These are phyloP conservation scores for Agastache rugosa DNA, from an alignment of 257 asterid species.

Conservation along the genomic window DNA sequence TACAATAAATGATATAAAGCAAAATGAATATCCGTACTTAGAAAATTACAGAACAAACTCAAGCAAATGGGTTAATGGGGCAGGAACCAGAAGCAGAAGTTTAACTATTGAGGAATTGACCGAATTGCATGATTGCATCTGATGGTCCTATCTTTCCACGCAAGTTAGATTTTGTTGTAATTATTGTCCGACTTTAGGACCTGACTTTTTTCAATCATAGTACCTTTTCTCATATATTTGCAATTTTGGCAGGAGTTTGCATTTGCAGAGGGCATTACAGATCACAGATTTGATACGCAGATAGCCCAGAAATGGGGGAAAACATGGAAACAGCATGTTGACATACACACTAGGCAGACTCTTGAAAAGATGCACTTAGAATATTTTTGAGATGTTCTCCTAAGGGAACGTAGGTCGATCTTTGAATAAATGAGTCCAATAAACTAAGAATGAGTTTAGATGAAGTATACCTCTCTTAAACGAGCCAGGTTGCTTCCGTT, in stretches of 20 bases:
- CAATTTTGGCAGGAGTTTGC: not conserved
- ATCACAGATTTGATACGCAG: not conserved
- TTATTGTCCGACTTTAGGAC: not conserved
- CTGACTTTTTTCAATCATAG: not conserved
- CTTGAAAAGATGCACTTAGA: not conserved
- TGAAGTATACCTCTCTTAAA: slow-evolving; percentile 52
- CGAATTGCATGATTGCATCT: not conserved
- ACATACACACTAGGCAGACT: not conserved
- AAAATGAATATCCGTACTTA: not conserved
- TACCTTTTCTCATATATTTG: not conserved
- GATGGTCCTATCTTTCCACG: not conserved
- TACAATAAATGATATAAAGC: not conserved
- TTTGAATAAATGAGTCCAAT: not conserved
- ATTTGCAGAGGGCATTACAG: not conserved
- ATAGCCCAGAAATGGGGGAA: not conserved
- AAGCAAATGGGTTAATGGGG: too few relatives aligned
- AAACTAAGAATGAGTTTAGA: slow-evolving; percentile 11
- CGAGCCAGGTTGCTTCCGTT: slow-evolving; percentile 55
- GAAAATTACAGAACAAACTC: not conserved
- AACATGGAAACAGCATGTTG: not conserved
- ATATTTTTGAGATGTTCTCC: not conserved
- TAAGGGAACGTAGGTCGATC: slow-evolving; percentile 1
- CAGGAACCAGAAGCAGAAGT: not conserved
- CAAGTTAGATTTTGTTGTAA: too few relatives aligned
- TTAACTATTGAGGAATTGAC: not conserved